A percentile compares a stretch with the other conserved stretches of the same genome.
Conservation (phyloP, 2,329 filamentous ascomycete genomes). For the Simplicillium aogashimaense region DNA sequence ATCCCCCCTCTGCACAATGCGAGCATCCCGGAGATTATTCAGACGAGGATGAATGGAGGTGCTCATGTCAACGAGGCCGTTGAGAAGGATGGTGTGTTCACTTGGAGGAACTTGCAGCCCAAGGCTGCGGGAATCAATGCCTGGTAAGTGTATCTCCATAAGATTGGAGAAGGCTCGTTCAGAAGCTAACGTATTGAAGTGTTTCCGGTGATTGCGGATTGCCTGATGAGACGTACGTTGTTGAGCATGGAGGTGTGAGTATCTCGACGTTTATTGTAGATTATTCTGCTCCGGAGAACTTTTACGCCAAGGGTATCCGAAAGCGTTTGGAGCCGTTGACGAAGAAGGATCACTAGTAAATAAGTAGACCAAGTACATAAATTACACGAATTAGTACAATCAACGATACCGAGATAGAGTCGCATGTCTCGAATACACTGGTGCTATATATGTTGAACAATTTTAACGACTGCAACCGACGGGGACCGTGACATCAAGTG, state of each 20-base stretch:
- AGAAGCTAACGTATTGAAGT: too few species aligned
- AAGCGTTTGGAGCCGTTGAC: constrained; percentile 13
- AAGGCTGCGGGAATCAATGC: constrained; percentile 30
- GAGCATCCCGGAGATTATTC: constrained; percentile 28
- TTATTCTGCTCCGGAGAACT: constrained; percentile 31
- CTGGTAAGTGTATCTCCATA: constrained; percentile 23
- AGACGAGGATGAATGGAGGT: constrained; percentile 37
- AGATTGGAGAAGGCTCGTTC: too few species aligned
- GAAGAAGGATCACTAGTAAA: background rate
- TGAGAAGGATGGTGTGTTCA: constrained; percentile 30
- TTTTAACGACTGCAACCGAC: too few species aligned
- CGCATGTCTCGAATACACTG: too few species aligned
- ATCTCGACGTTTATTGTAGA: constrained; percentile 40
- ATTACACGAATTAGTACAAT: too few species aligned
- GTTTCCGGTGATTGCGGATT: constrained; percentile 37
- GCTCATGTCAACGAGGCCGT: constrained; percentile 35
- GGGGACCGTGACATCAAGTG: too few species aligned
- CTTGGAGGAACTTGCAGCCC: constrained; percentile 25
- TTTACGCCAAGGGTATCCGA: constrained; percentile 14
- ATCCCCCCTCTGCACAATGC: constrained; percentile 32
- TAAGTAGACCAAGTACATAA: too few species aligned
- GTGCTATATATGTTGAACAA: too few species aligned
- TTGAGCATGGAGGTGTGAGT: constrained; percentile 28
- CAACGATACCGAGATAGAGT: too few species aligned
- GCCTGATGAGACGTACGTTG: constrained; percentile 38